Base-by-base conservation (phyloP, 768 basidiomycete genomes). In the Boletus subparvulus region DNA sequence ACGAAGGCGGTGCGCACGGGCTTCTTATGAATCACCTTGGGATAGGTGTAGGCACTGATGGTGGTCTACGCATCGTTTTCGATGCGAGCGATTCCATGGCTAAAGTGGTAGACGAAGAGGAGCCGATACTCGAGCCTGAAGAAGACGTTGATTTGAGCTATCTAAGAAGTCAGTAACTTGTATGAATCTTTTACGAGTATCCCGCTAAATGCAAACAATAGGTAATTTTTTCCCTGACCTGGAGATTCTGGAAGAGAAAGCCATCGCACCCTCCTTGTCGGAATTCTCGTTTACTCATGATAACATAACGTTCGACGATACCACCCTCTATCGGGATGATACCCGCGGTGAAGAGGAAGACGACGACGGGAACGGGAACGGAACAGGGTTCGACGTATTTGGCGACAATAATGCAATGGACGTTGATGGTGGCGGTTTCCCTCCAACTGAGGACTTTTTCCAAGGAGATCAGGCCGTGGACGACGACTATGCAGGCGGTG, bases 1-100 rank as follows among this genome's bases (percentile, higher is more conserved):
- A 99, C 69, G 97, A 99, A 72, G 97, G 95, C 41, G 96, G 97
- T 47, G 97, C 97, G 0, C 87, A 92, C 57, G 97, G 97, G 12
- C 74, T 99, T 46, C 76, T 99, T 33, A 96, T 98, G 95, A 98
- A 99, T 68, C 97, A 99, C 67, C 79, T 99, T 41, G 81, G 83
- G 50, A 65, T 92, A 52, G 90, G 88, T 19, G 77, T 87, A 1
- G 90, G 90, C 3, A 82, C 81, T 17, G 92, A 95, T 56, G 89
- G 90, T 4, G 85, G 84, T 40, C 79, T 98, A 70, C 80, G 94
- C 56, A 90, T 99, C 49, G 91, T 98, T 28, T 99, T 99, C 64
- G 96, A 98, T 70, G 95, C 94, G 6, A 88, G 95, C 54, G 96
- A 98, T 70, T 89, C 92, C 0, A 86, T 90, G 69, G 84, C 86